phyloP scores from a whole-genome alignment of 1,139 yeast genomes.

The Magnusiomyces suaveolens region DNA sequence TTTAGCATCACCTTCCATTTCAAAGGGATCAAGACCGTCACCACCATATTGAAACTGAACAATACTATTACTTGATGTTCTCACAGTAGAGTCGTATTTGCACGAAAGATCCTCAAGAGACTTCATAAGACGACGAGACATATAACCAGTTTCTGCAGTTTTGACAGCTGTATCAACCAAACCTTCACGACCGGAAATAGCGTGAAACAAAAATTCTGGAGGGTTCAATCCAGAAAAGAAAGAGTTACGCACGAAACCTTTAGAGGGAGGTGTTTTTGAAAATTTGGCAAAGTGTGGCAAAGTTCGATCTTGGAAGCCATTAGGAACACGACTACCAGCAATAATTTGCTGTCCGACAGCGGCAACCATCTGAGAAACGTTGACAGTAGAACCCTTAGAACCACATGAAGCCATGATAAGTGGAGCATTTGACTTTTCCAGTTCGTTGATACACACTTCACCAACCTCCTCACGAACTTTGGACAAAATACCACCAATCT shows the following conservation, averaged over 20 bases:
- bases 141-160: constrained; percentile 98
- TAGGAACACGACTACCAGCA: constrained; percentile 97
- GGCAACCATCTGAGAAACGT: constrained; percentile 99
- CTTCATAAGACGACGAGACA: constrained; percentile 98
- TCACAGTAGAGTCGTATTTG: constrained; percentile 86
- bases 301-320: constrained; percentile 98
- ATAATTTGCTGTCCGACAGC: constrained; percentile 99
- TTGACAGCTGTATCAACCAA: constrained; percentile 98
- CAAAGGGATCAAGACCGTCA: constrained; percentile 95
- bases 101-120: constrained; percentile 92
- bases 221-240: constrained; percentile 91
- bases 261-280: constrained; percentile 94
- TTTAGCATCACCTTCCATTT: constrained; percentile 97
- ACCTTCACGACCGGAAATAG: constrained; percentile 99
- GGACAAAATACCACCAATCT: constrained; percentile 89
- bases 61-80: constrained; percentile 91
- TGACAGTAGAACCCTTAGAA: constrained; percentile 94
- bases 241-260: constrained; percentile 95
- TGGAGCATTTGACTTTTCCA: constrained; percentile 89
- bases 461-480: constrained; percentile 99
- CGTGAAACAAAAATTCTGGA: constrained; percentile 95
- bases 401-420: constrained; percentile 99
- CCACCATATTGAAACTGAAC: constrained; percentile 98
- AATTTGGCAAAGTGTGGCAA: constrained; percentile 94
- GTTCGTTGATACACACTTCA: constrained; percentile 87